These are phyloP conservation scores for Blastocystis sp. DNA, from an alignment of 352 stramenopile species.

Conservation along the genomic window DNA sequence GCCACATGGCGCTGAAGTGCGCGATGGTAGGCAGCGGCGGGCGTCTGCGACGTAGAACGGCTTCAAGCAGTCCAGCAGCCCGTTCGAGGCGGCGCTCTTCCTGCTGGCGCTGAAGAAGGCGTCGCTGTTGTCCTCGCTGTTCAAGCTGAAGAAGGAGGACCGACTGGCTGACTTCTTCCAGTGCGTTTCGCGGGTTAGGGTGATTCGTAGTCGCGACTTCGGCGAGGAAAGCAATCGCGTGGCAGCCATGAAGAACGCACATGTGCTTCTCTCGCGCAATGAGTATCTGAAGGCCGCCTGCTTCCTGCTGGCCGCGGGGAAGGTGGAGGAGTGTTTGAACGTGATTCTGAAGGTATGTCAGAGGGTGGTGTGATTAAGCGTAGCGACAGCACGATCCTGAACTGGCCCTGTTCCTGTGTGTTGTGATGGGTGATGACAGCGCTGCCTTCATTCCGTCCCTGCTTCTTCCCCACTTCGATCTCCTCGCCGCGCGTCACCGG, in stretches of 20 bases:
- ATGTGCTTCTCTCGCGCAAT: conserved; percentile 45
- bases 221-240: conserved; percentile 12
- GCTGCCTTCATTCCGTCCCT: not conserved
- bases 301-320: conserved; percentile 34
- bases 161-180: conserved; percentile 9
- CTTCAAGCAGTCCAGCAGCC: conserved; percentile 37
- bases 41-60: conserved; percentile 24
- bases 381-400: conserved; percentile 43
- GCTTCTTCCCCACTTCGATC: not conserved
- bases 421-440: not conserved
- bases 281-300: conserved; percentile 57
- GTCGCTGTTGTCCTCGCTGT: conserved; percentile 11
- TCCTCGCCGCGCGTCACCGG: not conserved
- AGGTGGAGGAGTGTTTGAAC: conserved; percentile 5
- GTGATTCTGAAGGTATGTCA: conserved; percentile 22
- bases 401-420: conserved; percentile 38
- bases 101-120: conserved; percentile 39
- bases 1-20: conserved; percentile 2
- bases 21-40: not conserved
- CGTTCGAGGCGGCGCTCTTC: conserved; percentile 22
- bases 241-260: conserved; percentile 60
- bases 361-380: no score
- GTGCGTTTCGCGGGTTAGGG: not conserved
- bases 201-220: conserved; percentile 52
- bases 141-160: conserved; percentile 53